phyloP scores from a whole-genome alignment of 768 basidiomycete genomes.

The Hemileccinum impolitum region DNA sequence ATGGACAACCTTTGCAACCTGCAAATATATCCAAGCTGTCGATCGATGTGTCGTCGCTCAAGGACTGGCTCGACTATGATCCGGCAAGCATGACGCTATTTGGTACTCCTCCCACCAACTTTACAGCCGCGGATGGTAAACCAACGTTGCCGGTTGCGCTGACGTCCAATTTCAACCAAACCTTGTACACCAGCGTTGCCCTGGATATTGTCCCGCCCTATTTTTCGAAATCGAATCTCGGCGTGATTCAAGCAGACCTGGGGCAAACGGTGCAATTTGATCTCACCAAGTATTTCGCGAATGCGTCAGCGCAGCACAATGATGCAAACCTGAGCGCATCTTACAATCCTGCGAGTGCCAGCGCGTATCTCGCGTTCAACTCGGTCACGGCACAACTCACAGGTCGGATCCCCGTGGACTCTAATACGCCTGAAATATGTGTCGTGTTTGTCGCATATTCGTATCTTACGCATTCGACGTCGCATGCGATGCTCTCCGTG shows the following conservation, averaged over 20 bases:
- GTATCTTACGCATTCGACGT: constrained; percentile 62
- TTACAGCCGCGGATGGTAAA: constrained; percentile 32
- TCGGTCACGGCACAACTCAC: constrained; percentile 40
- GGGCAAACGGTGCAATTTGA: constrained; percentile 51
- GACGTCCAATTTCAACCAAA: constrained; percentile 64
- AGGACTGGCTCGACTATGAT: constrained; percentile 63
- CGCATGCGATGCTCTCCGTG: constrained; percentile 58
- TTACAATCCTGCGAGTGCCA: constrained; percentile 49
- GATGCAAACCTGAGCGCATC: constrained; percentile 54
- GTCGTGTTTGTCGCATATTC: constrained; percentile 71
- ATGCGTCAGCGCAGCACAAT: constrained; percentile 35
- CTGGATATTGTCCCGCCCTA: constrained; percentile 70
- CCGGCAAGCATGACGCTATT: constrained; percentile 49
- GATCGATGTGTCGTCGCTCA: constrained; percentile 57
- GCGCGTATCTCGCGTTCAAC: constrained; percentile 54
- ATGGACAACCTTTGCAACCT: constrained; percentile 55
- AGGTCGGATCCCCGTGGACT: constrained; percentile 54
- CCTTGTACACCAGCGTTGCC: constrained; percentile 57
- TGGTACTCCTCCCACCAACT: constrained; percentile 56
- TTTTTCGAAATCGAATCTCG: constrained; percentile 58
- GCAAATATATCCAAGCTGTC: constrained; percentile 53
- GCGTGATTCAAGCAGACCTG: constrained; percentile 52
- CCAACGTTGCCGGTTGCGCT: constrained; percentile 58
- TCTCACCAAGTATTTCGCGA: constrained; percentile 55
- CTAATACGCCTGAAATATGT: constrained; percentile 38